These are phyloP conservation scores for Colletotrichum costaricense DNA, from an alignment of 2,329 filamentous ascomycete genomes.

Conservation along the genomic window DNA sequence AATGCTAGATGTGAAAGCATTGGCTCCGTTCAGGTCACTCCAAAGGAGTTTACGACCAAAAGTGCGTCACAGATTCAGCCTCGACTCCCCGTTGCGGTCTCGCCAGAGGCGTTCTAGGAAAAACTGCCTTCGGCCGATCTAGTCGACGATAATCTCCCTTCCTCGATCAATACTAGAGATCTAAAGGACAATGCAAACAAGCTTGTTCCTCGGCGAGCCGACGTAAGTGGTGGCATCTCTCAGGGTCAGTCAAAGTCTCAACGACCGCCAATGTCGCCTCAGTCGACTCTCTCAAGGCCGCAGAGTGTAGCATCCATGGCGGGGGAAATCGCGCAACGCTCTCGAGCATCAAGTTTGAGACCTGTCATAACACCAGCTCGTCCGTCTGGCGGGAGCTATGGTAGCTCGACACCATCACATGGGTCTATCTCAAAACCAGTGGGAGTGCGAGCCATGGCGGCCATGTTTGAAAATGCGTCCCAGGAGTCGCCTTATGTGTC, in stretches of 20 bases:
- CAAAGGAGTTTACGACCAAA: slow-evolving; percentile 13
- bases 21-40: slow-evolving; percentile 23
- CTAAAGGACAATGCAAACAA: not conserved
- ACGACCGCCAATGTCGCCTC: not conserved
- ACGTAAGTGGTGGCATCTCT: not conserved
- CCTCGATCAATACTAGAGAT: no score
- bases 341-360: slow-evolving; percentile 13
- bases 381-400: not conserved
- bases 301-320: slow-evolving; percentile 24
- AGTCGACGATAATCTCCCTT: not conserved
- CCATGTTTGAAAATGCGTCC: slow-evolving; percentile 58
- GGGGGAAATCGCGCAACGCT: slow-evolving; percentile 19
- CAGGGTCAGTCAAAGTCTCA: not conserved
- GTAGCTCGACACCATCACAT: not conserved
- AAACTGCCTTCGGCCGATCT: not conserved
- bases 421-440: slow-evolving; percentile 43
- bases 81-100: not conserved
- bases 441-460: slow-evolving; percentile 62
- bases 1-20: not conserved
- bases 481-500: slow-evolving; percentile 39
- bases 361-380: slow-evolving; percentile 4
- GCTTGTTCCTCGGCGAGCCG: not conserved
- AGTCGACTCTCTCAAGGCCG: not conserved
- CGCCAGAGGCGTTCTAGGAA: slow-evolving; percentile 10
- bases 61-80: not conserved